A percentile compares a stretch with the other conserved stretches of the same genome.
Evolutionary conservation across 768 basidiomycete species (phyloP).

Genomic region (Phlebiopsis gigantea): DNA sequence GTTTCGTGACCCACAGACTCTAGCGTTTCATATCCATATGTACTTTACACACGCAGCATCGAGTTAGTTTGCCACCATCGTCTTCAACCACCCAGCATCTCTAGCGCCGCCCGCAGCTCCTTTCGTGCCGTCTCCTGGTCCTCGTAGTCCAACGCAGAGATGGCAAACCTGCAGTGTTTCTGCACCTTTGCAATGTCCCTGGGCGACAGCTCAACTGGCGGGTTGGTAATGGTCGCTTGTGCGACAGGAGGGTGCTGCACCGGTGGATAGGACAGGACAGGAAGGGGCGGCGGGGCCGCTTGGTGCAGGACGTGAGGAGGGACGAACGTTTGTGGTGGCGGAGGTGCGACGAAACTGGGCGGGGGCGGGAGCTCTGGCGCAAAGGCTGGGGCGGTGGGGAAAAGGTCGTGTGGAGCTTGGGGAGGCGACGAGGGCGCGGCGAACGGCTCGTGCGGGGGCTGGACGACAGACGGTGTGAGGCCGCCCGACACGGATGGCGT

Average conservation of each 20-base stretch:
- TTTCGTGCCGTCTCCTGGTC: constrained; percentile 81
- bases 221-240: constrained; percentile 15
- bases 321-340: background rate
- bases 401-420: constrained; percentile 24
- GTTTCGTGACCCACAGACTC: background rate
- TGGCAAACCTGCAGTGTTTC: constrained; percentile 90
- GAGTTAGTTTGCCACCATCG: background rate
- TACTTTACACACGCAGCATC: background rate
- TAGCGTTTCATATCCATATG: background rate
- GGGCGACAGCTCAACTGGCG: constrained; percentile 50
- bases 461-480: constrained; percentile 19
- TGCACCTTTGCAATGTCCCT: constrained; percentile 69
- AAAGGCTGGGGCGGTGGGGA: constrained; percentile 16
- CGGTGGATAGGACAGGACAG: constrained; percentile 12
- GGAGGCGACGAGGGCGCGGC: constrained; percentile 14
- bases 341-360: constrained; percentile 8
- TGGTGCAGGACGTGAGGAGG: background rate
- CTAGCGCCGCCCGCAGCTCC: constrained; percentile 76
- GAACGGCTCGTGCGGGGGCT: constrained; percentile 16
- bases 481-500: constrained; percentile 40
- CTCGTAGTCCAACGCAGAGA: constrained; percentile 94
- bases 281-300: constrained; percentile 5
- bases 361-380: constrained; percentile 23
- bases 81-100: constrained; percentile 50
- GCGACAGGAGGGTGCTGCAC: constrained; percentile 2